A percentile compares a stretch with the other conserved stretches of the same genome.
These are phyloP conservation scores for Trametes pubescens DNA, from an alignment of 1,284 basidiomycete genomes.

Conservation along the genomic window DNA sequence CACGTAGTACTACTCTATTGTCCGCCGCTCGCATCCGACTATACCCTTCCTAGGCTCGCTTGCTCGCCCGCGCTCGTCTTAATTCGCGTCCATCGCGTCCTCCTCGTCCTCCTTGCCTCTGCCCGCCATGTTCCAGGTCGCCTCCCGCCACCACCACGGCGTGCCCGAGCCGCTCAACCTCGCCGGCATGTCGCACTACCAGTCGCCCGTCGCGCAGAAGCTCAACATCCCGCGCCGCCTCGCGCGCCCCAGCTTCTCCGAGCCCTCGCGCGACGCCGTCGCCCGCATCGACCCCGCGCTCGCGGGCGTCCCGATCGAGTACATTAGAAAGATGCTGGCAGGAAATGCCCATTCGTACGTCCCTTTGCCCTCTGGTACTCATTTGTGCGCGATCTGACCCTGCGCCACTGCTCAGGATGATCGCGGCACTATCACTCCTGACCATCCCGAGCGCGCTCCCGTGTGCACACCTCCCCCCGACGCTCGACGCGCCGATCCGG, in stretches of 20 bases:
- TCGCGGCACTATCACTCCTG: conserved; percentile 38
- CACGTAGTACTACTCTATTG: conserved; percentile 31
- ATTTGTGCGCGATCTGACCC: background rate
- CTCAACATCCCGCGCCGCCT: conserved; percentile 51
- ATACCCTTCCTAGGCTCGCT: conserved; percentile 27
- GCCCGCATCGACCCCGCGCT: conserved; percentile 47
- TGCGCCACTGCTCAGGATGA: conserved; percentile 33
- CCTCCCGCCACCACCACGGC: conserved; percentile 37
- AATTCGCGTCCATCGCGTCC: background rate
- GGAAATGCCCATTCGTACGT: conserved; percentile 47
- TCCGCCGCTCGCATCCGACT: conserved; percentile 27
- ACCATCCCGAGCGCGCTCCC: conserved; percentile 41
- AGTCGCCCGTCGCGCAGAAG: conserved; percentile 30
- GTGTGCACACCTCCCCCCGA: conserved; percentile 39
- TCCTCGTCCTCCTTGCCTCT: background rate
- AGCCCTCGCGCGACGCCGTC: conserved; percentile 43
- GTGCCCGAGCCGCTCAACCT: conserved; percentile 39
- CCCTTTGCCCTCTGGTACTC: background rate
- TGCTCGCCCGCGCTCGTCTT: conserved; percentile 27
- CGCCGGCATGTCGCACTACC: conserved; percentile 33
- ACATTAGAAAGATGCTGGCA: conserved; percentile 48
- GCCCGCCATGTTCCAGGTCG: conserved; percentile 43
- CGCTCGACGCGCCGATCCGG: conserved; percentile 40
- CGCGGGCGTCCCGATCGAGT: conserved; percentile 46
- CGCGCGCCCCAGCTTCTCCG: conserved; percentile 42